These are phyloP conservation scores for Pyrrhoderma noxium DNA, from an alignment of 1,284 basidiomycete species.

Conservation along the genomic window DNA sequence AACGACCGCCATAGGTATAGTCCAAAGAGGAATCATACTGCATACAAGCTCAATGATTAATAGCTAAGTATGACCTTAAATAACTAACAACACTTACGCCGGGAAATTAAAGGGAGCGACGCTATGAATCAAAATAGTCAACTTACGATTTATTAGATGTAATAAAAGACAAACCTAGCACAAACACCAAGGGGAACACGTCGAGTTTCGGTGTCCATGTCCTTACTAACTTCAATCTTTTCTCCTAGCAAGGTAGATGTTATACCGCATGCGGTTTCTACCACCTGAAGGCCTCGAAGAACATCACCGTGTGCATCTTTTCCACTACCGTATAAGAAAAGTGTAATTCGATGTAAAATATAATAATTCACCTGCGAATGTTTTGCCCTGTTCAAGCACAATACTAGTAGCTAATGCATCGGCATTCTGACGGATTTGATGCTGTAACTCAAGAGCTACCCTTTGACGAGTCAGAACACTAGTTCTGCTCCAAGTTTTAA, in stretches of 20 bases:
- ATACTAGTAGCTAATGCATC: conserved; percentile 72
- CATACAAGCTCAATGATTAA: conserved; percentile 1
- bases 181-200: conserved; percentile 75
- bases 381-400: conserved; percentile 90
- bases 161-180: conserved; percentile 43
- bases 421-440: conserved; percentile 70
- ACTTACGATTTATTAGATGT: conserved; percentile 9
- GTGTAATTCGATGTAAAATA: conserved; percentile 25
- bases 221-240: conserved; percentile 90
- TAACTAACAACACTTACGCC: conserved; percentile 47
- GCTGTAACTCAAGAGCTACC: conserved; percentile 82
- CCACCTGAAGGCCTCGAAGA: conserved; percentile 89
- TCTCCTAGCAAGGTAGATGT: conserved; percentile 84
- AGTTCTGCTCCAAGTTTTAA: conserved; percentile 83
- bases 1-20: conserved; percentile 82
- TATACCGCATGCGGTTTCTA: conserved; percentile 81
- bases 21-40: conserved; percentile 97
- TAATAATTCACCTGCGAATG: conserved; percentile 55
- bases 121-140: conserved; percentile 35
- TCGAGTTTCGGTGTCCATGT: conserved; percentile 93
- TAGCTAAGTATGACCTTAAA: neutral
- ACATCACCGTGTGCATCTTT: conserved; percentile 92
- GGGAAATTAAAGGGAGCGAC: conserved; percentile 93
- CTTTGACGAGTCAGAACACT: conserved; percentile 84
- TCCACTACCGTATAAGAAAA: too few relatives aligned